phyloP scores from a whole-genome alignment of 108 stramenopile genomes.

The Skeletonema tropicum region DNA sequence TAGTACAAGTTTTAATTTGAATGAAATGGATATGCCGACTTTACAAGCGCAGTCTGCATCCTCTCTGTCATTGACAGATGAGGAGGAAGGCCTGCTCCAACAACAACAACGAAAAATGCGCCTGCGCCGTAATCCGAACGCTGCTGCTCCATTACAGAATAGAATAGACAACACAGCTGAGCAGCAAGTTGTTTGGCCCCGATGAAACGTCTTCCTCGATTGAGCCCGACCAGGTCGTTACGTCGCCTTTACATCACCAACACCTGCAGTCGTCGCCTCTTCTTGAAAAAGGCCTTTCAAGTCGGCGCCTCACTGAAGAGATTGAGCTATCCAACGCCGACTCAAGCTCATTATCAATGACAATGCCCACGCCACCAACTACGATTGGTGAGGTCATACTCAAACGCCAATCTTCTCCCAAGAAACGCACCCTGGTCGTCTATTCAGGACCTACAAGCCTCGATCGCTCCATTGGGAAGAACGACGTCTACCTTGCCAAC shows the following conservation, averaged over 20 bases:
- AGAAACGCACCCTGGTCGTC: conserved; percentile 52
- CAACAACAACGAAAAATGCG: background rate
- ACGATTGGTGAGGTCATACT: conserved; percentile 25
- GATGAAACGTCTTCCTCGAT: background rate
- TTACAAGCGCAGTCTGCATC: no score
- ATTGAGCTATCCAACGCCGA: background rate
- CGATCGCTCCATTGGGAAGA: conserved; percentile 51
- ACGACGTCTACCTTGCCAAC: conserved; percentile 56
- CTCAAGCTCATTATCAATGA: background rate
- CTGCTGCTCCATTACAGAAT: background rate
- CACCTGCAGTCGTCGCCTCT: background rate
- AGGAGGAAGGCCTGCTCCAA: no score
- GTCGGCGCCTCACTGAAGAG: background rate
- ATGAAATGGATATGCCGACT: no score
- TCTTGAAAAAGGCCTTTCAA: background rate
- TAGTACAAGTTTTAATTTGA: no score
- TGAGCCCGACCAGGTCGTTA: background rate
- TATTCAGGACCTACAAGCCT: conserved; percentile 56
- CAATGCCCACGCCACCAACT: background rate
- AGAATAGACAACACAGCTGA: no score
- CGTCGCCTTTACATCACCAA: background rate
- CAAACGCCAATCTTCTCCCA: conserved; percentile 9
- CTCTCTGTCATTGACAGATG: no score
- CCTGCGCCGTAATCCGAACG: background rate
- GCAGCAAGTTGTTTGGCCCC: background rate